Percentiles rank a stretch among this genome's conserved stretches.
phyloP scores from a whole-genome alignment of 169 alveolate species.

The Plasmodium gonderi region DNA sequence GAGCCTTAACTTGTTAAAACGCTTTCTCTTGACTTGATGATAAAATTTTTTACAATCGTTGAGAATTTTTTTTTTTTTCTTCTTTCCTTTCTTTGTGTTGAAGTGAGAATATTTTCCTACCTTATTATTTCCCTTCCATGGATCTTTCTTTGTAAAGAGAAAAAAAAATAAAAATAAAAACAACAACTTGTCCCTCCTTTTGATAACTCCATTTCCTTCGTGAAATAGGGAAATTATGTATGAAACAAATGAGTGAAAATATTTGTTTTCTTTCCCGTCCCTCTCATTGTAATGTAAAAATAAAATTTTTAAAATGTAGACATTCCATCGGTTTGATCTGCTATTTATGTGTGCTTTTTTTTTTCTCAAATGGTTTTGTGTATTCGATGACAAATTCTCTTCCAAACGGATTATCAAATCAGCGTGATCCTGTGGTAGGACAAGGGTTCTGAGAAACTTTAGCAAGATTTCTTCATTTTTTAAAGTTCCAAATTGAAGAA shows the following conservation, averaged over 20 bases:
- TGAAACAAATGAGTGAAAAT: not conserved
- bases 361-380: not conserved
- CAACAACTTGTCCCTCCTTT: constrained; percentile 38
- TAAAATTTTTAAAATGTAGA: constrained; percentile 28
- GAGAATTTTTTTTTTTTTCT: not conserved
- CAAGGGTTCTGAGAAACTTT: not conserved
- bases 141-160: constrained; percentile 3
- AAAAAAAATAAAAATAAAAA: constrained; percentile 53
- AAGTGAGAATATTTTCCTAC: not conserved
- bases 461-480: not conserved
- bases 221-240: constrained; percentile 32
- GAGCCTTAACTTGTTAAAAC: constrained; percentile 3
- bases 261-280: not conserved
- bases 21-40: not conserved
- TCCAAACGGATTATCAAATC: not conserved
- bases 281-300: not conserved
- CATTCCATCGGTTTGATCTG: constrained; percentile 11
- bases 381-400: not conserved
- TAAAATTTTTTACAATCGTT: not conserved
- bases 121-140: not conserved
- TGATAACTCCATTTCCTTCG: constrained; percentile 42
- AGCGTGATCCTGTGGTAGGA: not conserved
- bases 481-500: not conserved
- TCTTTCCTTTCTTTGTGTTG: not conserved
- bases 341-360: not conserved